These are phyloP conservation scores for Diospyros lotus DNA, from an alignment of 148 eudicot genomes.

Conservation along the genomic window DNA sequence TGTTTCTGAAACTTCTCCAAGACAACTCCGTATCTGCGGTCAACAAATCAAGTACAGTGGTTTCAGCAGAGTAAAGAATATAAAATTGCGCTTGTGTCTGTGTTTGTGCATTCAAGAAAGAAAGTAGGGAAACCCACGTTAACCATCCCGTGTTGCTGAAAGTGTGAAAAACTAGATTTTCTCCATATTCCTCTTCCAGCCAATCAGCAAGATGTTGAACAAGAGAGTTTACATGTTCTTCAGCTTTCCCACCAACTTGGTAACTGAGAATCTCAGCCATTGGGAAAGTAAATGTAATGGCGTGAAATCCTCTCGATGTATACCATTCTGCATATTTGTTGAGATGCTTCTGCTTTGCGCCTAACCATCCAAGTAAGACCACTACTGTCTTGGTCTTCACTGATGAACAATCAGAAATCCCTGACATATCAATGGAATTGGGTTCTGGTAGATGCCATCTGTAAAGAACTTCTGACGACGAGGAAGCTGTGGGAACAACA, in stretches of 20 bases:
- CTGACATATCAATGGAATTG: constrained; percentile 39
- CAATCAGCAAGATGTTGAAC: constrained; percentile 83
- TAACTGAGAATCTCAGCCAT: constrained; percentile 89
- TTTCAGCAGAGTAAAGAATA: not conserved
- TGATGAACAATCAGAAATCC: constrained; percentile 54
- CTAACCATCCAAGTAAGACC: constrained; percentile 93
- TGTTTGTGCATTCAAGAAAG: not conserved
- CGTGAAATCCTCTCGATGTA: constrained; percentile 96
- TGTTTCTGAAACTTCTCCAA: constrained; percentile 76
- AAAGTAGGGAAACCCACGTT: constrained; percentile 53
- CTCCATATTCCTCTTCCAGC: constrained; percentile 88
- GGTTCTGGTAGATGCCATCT: constrained; percentile 91
- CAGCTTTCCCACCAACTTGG: constrained; percentile 90
- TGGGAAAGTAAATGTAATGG: constrained; percentile 88
- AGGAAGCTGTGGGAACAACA: constrained; percentile 24
- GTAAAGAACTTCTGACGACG: constrained; percentile 57
- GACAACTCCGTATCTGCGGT: constrained; percentile 70
- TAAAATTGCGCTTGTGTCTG: not conserved
- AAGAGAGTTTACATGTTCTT: constrained; percentile 72
- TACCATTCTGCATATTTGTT: constrained; percentile 89
- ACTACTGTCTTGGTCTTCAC: constrained; percentile 82
- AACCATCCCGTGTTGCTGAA: constrained; percentile 99
- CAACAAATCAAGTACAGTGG: constrained; percentile 12
- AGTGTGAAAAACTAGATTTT: constrained; percentile 91
- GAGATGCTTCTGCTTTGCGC: constrained; percentile 95